A percentile compares a stretch with the other conserved stretches of the same genome.
Conservation (phyloP, 352 stramenopile species). For the Lagenidium giganteum region DNA sequence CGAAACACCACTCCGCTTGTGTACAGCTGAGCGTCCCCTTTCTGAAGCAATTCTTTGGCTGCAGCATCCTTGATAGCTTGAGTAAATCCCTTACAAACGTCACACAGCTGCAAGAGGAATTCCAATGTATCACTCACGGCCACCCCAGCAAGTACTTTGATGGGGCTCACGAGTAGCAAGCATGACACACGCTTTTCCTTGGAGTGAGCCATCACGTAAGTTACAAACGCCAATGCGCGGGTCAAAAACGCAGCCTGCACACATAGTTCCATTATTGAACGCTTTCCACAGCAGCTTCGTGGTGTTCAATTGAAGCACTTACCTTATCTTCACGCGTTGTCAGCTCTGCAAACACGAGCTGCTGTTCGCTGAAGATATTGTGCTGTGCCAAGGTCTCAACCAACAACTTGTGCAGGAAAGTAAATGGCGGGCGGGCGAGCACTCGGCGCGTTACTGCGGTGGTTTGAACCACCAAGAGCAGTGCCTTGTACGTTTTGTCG, state of each 20-base stretch:
- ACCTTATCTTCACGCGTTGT: conserved; percentile 76
- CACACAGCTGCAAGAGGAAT: conserved; percentile 68
- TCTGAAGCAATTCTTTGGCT: conserved; percentile 44
- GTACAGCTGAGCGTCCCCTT: conserved; percentile 68
- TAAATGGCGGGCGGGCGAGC: conserved; percentile 67
- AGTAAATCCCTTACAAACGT: conserved; percentile 47
- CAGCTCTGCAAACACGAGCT: conserved; percentile 57
- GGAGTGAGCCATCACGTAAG: conserved; percentile 38
- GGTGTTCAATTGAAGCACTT: background rate
- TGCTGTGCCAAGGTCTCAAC: conserved; percentile 55
- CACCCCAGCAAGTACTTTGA: conserved; percentile 76
- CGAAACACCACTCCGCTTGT: conserved; percentile 71
- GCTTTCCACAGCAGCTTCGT: too few relatives aligned
- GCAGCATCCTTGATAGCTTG: conserved; percentile 44
- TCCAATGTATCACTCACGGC: conserved; percentile 61
- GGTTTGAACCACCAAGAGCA: conserved; percentile 61
- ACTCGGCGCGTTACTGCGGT: conserved; percentile 68
- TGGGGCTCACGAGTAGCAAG: conserved; percentile 73
- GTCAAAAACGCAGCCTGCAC: conserved; percentile 69
- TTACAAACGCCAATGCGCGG: conserved; percentile 68
- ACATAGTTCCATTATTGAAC: background rate
- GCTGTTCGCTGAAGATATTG: conserved; percentile 60
- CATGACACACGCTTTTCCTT: conserved; percentile 50
- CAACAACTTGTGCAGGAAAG: conserved; percentile 78
- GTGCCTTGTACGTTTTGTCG: conserved; percentile 56